phyloP scores from a whole-genome alignment of 2,329 filamentous ascomycete genomes.

The Fusarium tuaranense region DNA sequence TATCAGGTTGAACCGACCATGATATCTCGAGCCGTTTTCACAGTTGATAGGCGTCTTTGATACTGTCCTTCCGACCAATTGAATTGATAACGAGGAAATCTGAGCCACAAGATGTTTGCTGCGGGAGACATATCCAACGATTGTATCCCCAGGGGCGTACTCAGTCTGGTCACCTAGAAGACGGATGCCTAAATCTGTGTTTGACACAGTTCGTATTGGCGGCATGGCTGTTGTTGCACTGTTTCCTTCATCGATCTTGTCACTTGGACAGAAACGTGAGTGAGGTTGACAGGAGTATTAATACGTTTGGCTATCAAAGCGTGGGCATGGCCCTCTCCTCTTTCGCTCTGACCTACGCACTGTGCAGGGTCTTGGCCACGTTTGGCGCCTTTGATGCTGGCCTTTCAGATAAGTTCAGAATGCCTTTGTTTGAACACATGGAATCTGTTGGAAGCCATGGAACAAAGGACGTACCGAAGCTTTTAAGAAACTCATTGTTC shows the following conservation, averaged over 20 bases:
- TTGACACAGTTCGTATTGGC: background rate
- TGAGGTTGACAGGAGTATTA: background rate
- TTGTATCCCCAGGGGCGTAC: conserved; percentile 42
- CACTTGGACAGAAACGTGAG: background rate
- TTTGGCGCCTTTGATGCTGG: background rate
- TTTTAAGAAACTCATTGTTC: background rate
- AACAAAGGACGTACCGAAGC: background rate
- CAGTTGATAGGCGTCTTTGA: conserved; percentile 36
- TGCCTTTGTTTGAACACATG: background rate
- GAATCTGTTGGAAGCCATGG: background rate
- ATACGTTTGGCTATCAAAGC: background rate
- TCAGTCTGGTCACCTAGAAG: background rate
- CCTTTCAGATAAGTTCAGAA: background rate
- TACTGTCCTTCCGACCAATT: conserved; percentile 43
- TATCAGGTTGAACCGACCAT: conserved; percentile 44
- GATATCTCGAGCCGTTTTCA: conserved; percentile 28
- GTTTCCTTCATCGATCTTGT: background rate
- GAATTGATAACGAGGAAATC: conserved; percentile 34
- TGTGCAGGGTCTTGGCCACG: background rate
- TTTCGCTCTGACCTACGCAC: background rate
- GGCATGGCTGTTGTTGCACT: conserved; percentile 8
- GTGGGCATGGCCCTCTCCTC: background rate
- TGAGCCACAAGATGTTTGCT: conserved; percentile 33
- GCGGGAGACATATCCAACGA: conserved; percentile 43
- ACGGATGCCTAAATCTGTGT: conserved; percentile 16